Conservation (phyloP, 108 stramenopile species). For the Aureococcus anophagefferens region DNA sequence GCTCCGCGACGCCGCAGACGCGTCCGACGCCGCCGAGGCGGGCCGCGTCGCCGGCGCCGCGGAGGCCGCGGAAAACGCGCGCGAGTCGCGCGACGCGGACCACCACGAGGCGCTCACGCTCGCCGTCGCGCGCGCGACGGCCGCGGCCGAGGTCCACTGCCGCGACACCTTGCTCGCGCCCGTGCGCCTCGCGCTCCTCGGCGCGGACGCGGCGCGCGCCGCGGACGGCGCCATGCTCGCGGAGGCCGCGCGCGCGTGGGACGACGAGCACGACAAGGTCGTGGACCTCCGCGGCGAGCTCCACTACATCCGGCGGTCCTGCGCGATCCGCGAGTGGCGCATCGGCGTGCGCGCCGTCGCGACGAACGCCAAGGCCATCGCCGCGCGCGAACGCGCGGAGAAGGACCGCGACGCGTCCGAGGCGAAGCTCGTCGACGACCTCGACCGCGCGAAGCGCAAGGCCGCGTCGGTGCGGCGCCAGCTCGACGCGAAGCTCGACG, state of each 20-base stretch:
- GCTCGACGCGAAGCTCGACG: constrained; percentile 2
- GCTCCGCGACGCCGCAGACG: background rate
- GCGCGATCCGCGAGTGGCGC: too few relatives aligned
- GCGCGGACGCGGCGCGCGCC: background rate
- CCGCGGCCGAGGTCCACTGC: too few relatives aligned
- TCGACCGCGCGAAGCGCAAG: background rate
- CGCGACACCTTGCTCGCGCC: too few relatives aligned
- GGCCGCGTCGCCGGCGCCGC: too few relatives aligned
- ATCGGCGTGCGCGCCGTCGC: background rate
- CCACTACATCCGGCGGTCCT: too few relatives aligned
- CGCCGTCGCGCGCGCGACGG: too few relatives aligned
- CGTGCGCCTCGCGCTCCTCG: too few relatives aligned
- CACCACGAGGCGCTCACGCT: background rate
- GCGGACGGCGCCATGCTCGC: background rate
- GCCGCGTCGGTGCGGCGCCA: background rate
- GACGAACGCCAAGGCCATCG: constrained; percentile 5
- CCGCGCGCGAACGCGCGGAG: constrained; percentile 3
- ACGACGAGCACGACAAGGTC: constrained; percentile 6
- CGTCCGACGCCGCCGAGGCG: background rate
- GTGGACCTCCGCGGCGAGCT: background rate
- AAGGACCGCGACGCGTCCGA: background rate
- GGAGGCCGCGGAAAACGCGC: background rate
- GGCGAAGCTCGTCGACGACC: too few relatives aligned
- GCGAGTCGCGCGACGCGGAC: too few relatives aligned
- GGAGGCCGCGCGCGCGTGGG: background rate